phyloP scores from a whole-genome alignment of 768 basidiomycete species.

The Lactifluus rugatus region DNA sequence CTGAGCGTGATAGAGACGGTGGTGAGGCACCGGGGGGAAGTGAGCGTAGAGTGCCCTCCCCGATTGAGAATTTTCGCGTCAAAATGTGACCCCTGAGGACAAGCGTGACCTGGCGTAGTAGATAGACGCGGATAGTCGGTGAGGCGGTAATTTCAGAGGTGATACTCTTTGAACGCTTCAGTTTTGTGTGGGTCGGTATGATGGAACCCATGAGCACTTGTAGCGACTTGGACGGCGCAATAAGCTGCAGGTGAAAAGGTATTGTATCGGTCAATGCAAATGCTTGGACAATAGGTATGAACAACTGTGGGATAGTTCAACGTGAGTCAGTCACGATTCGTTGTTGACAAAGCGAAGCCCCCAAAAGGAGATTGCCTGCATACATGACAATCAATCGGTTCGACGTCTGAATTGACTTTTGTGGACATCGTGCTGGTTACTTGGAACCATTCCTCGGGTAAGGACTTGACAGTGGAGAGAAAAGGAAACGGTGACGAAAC shows the following conservation, averaged over 20 bases:
- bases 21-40: slow-evolving; percentile 30
- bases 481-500: slow-evolving; percentile 36
- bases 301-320: slow-evolving; percentile 38
- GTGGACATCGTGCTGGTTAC: slow-evolving; percentile 35
- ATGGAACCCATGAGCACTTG: slow-evolving; percentile 33
- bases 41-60: slow-evolving; percentile 41
- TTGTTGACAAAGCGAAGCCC: neutral
- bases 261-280: slow-evolving; percentile 48
- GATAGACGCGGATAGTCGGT: slow-evolving; percentile 36
- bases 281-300: slow-evolving; percentile 46
- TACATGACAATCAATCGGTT: slow-evolving; percentile 44
- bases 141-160: neutral
- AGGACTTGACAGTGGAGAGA: slow-evolving; percentile 46
- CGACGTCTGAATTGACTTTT: slow-evolving; percentile 26
- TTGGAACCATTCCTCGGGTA: slow-evolving; percentile 62
- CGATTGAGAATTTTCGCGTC: slow-evolving; percentile 34
- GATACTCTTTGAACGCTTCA: slow-evolving; percentile 20
- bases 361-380: slow-evolving; percentile 17
- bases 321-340: neutral
- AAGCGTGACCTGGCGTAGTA: slow-evolving; percentile 42
- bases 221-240: slow-evolving; percentile 37
- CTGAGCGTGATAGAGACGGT: slow-evolving; percentile 20
- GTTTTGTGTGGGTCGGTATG: neutral
- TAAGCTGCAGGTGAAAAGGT: slow-evolving; percentile 57
- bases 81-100: slow-evolving; percentile 29